Percentiles rank a stretch among this genome's conserved stretches.
Evolutionary conservation across 225 moss, liverwort and hornwort genomes (phyloP).

Genomic region (Climacium dendroides): DNA sequence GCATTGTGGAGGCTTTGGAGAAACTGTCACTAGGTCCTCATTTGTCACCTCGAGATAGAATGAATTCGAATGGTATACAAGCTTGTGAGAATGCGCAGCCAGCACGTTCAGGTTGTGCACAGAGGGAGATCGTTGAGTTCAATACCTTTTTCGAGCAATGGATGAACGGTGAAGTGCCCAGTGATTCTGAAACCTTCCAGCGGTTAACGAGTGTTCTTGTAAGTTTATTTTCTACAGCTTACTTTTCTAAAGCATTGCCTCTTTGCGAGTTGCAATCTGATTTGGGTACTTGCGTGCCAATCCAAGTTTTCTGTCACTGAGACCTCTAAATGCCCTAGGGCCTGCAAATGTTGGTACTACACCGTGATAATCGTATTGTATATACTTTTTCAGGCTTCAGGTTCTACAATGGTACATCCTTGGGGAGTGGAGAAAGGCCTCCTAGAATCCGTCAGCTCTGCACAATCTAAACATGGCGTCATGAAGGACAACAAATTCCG

Average conservation of each 20-base stretch:
- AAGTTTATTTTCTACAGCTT: background rate
- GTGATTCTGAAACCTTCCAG: slow-evolving; percentile 16
- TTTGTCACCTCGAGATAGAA: slow-evolving; percentile 33
- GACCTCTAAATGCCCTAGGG: background rate
- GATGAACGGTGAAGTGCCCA: slow-evolving; percentile 56
- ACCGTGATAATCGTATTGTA: background rate
- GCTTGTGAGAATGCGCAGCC: slow-evolving; percentile 7
- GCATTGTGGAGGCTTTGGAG: slow-evolving; percentile 54
- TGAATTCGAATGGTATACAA: slow-evolving; percentile 18
- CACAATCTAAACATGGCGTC: slow-evolving; percentile 34
- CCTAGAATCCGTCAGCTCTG: slow-evolving; percentile 18
- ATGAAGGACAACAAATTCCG: slow-evolving; percentile 33
- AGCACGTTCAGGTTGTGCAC: slow-evolving; percentile 16
- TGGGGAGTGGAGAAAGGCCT: slow-evolving; percentile 53
- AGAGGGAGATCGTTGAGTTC: slow-evolving; percentile 56
- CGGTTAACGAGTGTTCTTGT: slow-evolving; percentile 36
- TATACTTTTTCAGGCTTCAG: slow-evolving; percentile 22
- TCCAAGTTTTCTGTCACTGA: background rate
- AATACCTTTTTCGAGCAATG: slow-evolving; percentile 45
- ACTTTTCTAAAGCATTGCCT: background rate
- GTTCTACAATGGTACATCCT: slow-evolving; percentile 46
- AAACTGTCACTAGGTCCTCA: slow-evolving; percentile 46
- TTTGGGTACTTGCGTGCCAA: background rate
- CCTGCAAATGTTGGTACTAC: background rate
- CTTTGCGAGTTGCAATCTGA: background rate